Percentiles rank a stretch among this genome's conserved stretches.
These are phyloP conservation scores for Malassezia yamatoensis DNA, from an alignment of 1,284 basidiomycete genomes.

Conservation along the genomic window DNA sequence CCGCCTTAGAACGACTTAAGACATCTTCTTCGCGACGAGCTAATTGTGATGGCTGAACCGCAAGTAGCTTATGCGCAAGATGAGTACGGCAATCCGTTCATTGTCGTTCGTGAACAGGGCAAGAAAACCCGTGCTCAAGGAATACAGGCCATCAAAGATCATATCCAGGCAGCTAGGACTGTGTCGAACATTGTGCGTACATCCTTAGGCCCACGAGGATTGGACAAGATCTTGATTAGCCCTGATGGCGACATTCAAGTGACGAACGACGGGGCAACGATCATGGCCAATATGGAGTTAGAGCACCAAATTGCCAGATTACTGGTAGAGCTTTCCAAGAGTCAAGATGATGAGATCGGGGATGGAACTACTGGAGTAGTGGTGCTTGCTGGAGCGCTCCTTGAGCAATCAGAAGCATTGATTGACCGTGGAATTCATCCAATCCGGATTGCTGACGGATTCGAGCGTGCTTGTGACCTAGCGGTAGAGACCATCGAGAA, in stretches of 20 bases:
- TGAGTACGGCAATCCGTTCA: constrained; percentile 90
- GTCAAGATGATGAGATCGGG: constrained; percentile 98
- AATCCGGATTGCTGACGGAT: constrained; percentile 95
- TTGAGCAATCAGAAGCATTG: constrained; percentile 73
- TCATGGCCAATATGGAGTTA: constrained; percentile 56
- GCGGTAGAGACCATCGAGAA: constrained; percentile 81
- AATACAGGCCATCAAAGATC: constrained; percentile 77
- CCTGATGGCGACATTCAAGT: constrained; percentile 98
- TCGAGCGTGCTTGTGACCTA: constrained; percentile 81
- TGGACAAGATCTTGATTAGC: constrained; percentile 98
- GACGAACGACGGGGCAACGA: constrained; percentile 83
- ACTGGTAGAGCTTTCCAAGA: constrained; percentile 88
- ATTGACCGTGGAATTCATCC: constrained; percentile 95
- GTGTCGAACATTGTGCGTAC: constrained; percentile 92
- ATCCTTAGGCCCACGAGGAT: constrained; percentile 84
- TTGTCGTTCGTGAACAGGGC: constrained; percentile 88
- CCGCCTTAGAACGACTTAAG: too few species aligned
- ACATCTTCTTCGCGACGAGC: not conserved
- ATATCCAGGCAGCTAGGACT: constrained; percentile 65
- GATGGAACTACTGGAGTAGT: constrained; percentile 98
- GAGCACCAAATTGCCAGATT: constrained; percentile 98
- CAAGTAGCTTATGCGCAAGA: constrained; percentile 46
- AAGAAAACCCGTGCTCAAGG: constrained; percentile 92
- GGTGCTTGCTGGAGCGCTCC: constrained; percentile 86
- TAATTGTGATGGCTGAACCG: constrained; percentile 35